Base-by-base conservation (phyloP, 2,329 filamentous ascomycete genomes). In the Gaeumannomyces sp. region DNA sequence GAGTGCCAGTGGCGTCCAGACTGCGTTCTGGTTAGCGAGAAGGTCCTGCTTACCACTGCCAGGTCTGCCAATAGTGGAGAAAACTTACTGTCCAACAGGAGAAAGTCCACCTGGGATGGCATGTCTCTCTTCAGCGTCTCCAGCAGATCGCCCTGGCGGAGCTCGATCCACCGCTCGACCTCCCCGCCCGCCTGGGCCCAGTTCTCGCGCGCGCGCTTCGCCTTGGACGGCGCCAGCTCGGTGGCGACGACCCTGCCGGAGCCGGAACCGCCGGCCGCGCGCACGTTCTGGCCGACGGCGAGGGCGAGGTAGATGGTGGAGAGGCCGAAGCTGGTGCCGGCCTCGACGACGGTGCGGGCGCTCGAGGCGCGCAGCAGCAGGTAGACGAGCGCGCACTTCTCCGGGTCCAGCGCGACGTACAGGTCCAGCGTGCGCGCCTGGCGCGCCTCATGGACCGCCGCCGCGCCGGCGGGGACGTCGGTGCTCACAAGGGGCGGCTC, bases 291-390 rank as follows among this genome's bases (percentile, higher is more conserved):
- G 0, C 77, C 77, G 0, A 84, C 82, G 0, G 84, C 86, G 2
- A 88, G 75, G 0, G 85, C 84, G 2, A 88, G 78, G 66, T 87
- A 89, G 59, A 88, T 85, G 0, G 85, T 88, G 65, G 81, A 85
- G 1, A 89, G 80, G 2, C 86, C 86, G 65, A 85, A 88, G 58
- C 80, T 83, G 0, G 86, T 88, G 1, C 85, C 86, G 0, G 83
- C 85, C 70, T 89, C 85, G 53, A 88, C 80, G 28, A 87, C 74
- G 58, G 78, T 79, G 1, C 75, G 76, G 0, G 85, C 85, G 1
- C 79, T 76, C 13, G 74, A 81, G 14, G 79, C 76, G 3, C 79
- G 78, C 3, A 80, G 71, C 0, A 88, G 76, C 25, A 83, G 80
- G 71, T 88, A 88, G 1, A 85, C 73, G 56, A 86, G 78, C 4